Conservation (phyloP, 805 yeast species). For the Phaffomyces antillensis region DNA sequence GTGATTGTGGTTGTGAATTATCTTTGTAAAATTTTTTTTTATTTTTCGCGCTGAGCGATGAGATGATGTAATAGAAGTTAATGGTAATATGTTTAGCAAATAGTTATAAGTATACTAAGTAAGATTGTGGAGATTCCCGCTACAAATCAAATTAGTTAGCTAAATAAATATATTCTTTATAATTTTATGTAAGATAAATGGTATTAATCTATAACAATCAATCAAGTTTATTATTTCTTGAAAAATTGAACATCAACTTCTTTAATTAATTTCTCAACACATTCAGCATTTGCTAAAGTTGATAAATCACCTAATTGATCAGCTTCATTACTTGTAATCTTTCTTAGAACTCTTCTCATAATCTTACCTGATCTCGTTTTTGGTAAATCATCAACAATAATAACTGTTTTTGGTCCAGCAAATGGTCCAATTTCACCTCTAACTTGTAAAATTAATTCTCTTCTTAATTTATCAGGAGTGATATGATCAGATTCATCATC, state of each 20-base stretch:
- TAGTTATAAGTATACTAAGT: too few species aligned
- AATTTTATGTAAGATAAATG: not conserved
- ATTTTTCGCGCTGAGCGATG: too few species aligned
- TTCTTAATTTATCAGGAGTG: slow-evolving; percentile 39
- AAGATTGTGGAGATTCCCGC: too few species aligned
- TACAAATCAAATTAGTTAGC: too few species aligned
- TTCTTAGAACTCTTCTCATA: slow-evolving; percentile 96
- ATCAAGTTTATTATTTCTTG: slow-evolving; percentile 6
- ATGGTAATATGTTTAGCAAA: too few species aligned
- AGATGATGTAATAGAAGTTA: too few species aligned
- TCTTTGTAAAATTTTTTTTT: too few species aligned
- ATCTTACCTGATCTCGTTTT: slow-evolving; percentile 98
- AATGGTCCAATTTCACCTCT: slow-evolving; percentile 84
- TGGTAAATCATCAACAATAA: slow-evolving; percentile 86
- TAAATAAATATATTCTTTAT: not conserved
- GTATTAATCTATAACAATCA: not conserved
- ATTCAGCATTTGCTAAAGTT: slow-evolving; percentile 80
- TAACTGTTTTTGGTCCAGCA: slow-evolving; percentile 89
- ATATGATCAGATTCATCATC: slow-evolving; percentile 25
- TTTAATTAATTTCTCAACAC: slow-evolving; percentile 68
- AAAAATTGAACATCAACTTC: slow-evolving; percentile 38
- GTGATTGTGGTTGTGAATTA: not conserved
- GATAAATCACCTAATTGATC: slow-evolving; percentile 89
- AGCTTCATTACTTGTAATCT: slow-evolving; percentile 85
- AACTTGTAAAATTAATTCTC: slow-evolving; percentile 78